Evolutionary conservation across 345 rosid genomes (phyloP).

Genomic region (Anastatica hierochuntica): DNA sequence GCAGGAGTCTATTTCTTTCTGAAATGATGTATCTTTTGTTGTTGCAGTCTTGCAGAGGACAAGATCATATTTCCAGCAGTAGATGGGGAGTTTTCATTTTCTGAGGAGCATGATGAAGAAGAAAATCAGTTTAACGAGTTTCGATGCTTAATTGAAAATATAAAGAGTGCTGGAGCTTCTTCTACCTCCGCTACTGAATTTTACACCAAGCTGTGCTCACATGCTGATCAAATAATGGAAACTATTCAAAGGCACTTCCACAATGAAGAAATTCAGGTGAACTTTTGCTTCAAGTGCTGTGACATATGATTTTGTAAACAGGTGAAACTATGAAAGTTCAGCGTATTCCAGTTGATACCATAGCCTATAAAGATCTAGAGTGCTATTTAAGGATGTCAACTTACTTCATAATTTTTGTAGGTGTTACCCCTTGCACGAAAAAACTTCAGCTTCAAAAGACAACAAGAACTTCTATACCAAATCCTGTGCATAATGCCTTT

Average conservation of each 20-base stretch:
- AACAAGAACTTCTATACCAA: conserved; percentile 71
- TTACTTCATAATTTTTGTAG: conserved; percentile 32
- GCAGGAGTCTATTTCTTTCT: conserved; percentile 5
- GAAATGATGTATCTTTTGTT: conserved; percentile 18
- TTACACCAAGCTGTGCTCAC: conserved; percentile 64
- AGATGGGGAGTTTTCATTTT: conserved; percentile 63
- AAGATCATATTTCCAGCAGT: conserved; percentile 86
- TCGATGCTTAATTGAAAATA: conserved; percentile 66
- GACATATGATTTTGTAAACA: conserved; percentile 15
- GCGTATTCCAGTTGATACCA: conserved; percentile 12
- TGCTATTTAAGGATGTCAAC: neutral
- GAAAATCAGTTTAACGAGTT: conserved; percentile 68
- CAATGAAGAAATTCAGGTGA: conserved; percentile 81
- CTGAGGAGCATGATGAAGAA: conserved; percentile 77
- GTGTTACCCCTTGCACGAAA: conserved; percentile 78
- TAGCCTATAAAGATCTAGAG: neutral
- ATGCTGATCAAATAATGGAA: conserved; percentile 83
- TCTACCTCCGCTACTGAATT: conserved; percentile 66
- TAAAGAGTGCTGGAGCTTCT: conserved; percentile 60
- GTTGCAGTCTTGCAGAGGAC: conserved; percentile 80
- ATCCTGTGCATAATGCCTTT: conserved; percentile 86
- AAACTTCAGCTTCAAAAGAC: conserved; percentile 61
- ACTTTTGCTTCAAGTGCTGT: conserved; percentile 4
- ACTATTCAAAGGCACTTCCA: conserved; percentile 63
- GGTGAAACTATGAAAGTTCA: conserved; percentile 16